A percentile compares a stretch with the other conserved stretches of the same genome.
phyloP scores from a whole-genome alignment of 75 land plant species.

The Pinus tabuliformis region DNA sequence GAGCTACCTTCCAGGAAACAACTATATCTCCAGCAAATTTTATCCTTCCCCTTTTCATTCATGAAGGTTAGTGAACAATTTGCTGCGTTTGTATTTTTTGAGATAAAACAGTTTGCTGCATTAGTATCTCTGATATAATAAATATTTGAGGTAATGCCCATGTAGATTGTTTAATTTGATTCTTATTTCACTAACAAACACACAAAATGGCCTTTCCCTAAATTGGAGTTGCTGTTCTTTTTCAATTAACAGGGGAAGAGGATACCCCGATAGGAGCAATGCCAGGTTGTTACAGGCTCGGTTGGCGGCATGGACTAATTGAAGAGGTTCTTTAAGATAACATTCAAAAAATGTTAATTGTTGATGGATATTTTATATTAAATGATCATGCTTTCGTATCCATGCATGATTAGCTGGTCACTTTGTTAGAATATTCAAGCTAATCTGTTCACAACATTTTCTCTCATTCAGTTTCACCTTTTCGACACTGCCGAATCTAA shows the following conservation, averaged over 20 bases:
- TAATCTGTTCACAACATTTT: neutral
- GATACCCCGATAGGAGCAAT: conserved; percentile 98
- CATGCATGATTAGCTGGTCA: neutral
- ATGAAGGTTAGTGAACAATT: conserved; percentile 66
- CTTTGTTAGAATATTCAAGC: neutral
- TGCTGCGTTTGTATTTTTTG: neutral
- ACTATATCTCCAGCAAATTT: conserved; percentile 80
- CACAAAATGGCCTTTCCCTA: neutral
- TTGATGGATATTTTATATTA: neutral
- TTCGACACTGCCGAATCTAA: neutral
- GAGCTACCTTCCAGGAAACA: conserved; percentile 91
- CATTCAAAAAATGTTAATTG: neutral
- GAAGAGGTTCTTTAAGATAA: conserved; percentile 63
- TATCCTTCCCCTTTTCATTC: conserved; percentile 94
- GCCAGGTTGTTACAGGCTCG: conserved; percentile 97
- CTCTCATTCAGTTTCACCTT: neutral
- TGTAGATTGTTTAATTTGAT: neutral
- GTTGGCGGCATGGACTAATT: conserved; percentile 97
- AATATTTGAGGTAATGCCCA: neutral
- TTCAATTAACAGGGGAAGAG: conserved; percentile 70
- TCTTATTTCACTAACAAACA: neutral
- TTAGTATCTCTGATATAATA: neutral
- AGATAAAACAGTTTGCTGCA: neutral
- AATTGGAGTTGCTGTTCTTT: neutral
- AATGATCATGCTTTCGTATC: neutral